These are phyloP conservation scores for Neonectria magnoliae DNA, from an alignment of 2,329 filamentous ascomycete species.

Conservation along the genomic window DNA sequence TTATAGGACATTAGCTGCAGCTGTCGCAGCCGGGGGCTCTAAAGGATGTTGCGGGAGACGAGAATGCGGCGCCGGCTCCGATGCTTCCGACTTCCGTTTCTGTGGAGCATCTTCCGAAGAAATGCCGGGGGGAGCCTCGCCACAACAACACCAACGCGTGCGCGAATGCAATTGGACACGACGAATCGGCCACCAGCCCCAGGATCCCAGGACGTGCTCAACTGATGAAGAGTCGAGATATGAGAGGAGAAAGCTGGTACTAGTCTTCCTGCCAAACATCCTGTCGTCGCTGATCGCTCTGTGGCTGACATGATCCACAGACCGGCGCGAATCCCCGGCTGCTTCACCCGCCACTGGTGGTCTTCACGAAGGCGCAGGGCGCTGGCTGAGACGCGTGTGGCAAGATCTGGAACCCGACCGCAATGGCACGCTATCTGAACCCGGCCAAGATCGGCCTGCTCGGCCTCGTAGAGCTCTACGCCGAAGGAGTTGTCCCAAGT, in stretches of 20 bases:
- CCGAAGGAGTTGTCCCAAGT: conserved; percentile 73
- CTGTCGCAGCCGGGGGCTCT: no score
- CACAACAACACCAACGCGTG: background rate
- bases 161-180: background rate
- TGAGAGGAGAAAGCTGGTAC: background rate
- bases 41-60: no score
- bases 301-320: background rate
- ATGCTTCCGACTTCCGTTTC: no score
- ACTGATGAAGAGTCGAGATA: background rate
- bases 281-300: background rate
- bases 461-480: conserved; percentile 83
- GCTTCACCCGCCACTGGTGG: background rate
- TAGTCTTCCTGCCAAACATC: background rate
- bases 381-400: background rate
- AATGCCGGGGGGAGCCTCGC: background rate
- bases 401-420: background rate
- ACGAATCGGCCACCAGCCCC: background rate
- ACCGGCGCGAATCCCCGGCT: background rate
- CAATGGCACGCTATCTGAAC: conserved; percentile 86
- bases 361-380: background rate
- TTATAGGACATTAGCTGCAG: no score
- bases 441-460: conserved; percentile 88
- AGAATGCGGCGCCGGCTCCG: no score
- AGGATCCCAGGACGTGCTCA: background rate
- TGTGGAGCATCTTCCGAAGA: no score